These are phyloP conservation scores for Scheffersomyces coipomensis DNA, from an alignment of 805 yeast species.

Conservation along the genomic window DNA sequence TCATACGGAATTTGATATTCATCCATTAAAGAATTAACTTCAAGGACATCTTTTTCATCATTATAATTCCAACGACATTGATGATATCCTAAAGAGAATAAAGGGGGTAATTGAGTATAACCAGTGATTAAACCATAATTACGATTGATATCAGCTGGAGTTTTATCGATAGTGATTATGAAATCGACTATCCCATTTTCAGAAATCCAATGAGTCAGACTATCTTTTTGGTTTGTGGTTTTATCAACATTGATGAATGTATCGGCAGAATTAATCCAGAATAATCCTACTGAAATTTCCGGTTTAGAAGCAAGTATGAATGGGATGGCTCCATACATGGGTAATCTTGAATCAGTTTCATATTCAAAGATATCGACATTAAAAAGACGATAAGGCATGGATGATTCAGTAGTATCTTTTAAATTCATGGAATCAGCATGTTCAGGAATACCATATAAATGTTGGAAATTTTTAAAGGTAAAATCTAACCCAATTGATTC, in stretches of 20 bases:
- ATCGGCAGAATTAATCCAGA: constrained; percentile 93
- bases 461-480: constrained; percentile 53
- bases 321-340: constrained; percentile 97
- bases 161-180: constrained; percentile 59
- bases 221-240: constrained; percentile 15
- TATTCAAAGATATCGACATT: constrained; percentile 97
- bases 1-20: constrained; percentile 77
- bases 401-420: constrained; percentile 60
- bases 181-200: constrained; percentile 85
- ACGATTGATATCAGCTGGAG: constrained; percentile 54
- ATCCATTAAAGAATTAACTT: constrained; percentile 70
- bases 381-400: constrained; percentile 78
- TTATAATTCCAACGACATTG: constrained; percentile 98
- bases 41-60: constrained; percentile 81
- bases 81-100: constrained; percentile 84
- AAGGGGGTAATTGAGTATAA: constrained; percentile 65
- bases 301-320: constrained; percentile 70
- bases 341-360: constrained; percentile 73
- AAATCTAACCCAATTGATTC: constrained; percentile 86
- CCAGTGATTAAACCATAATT: constrained; percentile 76
- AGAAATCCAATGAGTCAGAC: constrained; percentile 86
- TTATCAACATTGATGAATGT: constrained; percentile 77
- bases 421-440: constrained; percentile 82
- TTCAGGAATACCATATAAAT: constrained; percentile 94
- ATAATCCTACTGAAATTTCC: constrained; percentile 65